Evolutionary conservation across 352 stramenopile genomes (phyloP).

Genomic region (Pythium aphanidermatum): DNA sequence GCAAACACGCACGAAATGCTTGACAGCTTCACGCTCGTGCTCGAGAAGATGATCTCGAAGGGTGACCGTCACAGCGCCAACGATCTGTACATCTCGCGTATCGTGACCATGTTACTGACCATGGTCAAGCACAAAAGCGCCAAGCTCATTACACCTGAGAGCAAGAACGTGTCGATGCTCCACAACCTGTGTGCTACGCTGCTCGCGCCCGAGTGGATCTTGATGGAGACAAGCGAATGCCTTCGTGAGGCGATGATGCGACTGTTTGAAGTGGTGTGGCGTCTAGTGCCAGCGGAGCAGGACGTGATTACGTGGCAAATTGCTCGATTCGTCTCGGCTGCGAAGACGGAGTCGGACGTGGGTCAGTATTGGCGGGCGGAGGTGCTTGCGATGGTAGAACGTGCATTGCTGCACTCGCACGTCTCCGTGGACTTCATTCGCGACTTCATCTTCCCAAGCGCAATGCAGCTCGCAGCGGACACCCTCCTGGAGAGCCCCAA

Average conservation of each 20-base stretch:
- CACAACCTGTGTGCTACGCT: constrained; percentile 40
- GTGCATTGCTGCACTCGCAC: constrained; percentile 43
- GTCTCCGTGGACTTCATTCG: constrained; percentile 48
- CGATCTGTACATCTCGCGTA: constrained; percentile 65
- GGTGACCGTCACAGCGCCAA: constrained; percentile 26
- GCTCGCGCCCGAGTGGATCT: constrained; percentile 35
- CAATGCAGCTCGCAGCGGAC: constrained; percentile 43
- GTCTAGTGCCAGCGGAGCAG: constrained; percentile 41
- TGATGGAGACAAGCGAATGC: constrained; percentile 26
- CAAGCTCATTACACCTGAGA: constrained; percentile 33
- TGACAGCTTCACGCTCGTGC: constrained; percentile 51
- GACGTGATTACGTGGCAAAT: constrained; percentile 34
- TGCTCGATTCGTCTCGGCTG: constrained; percentile 33
- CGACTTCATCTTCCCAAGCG: constrained; percentile 48
- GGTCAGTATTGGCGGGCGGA: constrained; percentile 44
- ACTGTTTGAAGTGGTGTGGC: constrained; percentile 59
- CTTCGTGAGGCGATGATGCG: constrained; percentile 43
- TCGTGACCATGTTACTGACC: constrained; percentile 45
- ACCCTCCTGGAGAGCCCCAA: constrained; percentile 36
- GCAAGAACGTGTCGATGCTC: constrained; percentile 33
- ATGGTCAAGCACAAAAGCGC: constrained; percentile 57
- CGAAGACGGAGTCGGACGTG: constrained; percentile 5
- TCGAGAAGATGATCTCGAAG: constrained; percentile 42
- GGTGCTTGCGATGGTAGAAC: constrained; percentile 42
- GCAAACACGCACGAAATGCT: constrained; percentile 59